phyloP scores from a whole-genome alignment of 2,329 filamentous ascomycete species.

The Blastomyces percursus region DNA sequence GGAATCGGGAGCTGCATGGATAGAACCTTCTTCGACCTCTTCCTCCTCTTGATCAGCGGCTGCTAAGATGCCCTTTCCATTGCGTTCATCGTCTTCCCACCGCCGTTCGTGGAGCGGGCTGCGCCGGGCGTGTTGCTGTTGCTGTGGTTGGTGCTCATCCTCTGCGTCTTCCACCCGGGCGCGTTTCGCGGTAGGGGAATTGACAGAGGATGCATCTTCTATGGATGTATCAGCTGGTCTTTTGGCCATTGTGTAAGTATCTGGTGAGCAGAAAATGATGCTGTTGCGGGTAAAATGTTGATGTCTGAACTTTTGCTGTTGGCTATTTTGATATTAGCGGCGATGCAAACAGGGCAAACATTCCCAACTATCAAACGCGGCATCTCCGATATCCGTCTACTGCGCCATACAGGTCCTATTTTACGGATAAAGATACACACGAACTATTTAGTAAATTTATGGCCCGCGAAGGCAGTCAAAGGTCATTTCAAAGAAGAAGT shows the following conservation, averaged over 20 bases:
- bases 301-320: background rate
- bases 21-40: conserved; percentile 25
- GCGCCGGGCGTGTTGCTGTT: background rate
- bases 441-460: background rate
- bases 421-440: background rate
- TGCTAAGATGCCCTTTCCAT: conserved; percentile 37
- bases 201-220: conserved; percentile 24
- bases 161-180: conserved; percentile 30
- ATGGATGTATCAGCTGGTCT: conserved; percentile 36
- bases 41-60: conserved; percentile 60
- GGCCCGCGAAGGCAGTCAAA: conserved; percentile 9
- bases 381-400: too few species aligned
- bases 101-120: conserved; percentile 13
- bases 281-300: background rate
- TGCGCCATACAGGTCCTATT: background rate
- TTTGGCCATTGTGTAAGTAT: conserved; percentile 33
- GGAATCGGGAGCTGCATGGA: conserved; percentile 17
- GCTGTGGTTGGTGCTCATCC: conserved; percentile 11
- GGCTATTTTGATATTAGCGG: background rate
- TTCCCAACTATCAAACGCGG: background rate
- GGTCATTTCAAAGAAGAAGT: conserved; percentile 19
- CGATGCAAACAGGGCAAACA: conserved; percentile 17
- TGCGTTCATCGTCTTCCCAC: conserved; percentile 28
- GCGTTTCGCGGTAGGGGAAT: conserved; percentile 38
- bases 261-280: background rate